Percentiles rank a stretch among this genome's conserved stretches.
phyloP scores from a whole-genome alignment of 129 eudicot species.

The Arctium lappa region DNA sequence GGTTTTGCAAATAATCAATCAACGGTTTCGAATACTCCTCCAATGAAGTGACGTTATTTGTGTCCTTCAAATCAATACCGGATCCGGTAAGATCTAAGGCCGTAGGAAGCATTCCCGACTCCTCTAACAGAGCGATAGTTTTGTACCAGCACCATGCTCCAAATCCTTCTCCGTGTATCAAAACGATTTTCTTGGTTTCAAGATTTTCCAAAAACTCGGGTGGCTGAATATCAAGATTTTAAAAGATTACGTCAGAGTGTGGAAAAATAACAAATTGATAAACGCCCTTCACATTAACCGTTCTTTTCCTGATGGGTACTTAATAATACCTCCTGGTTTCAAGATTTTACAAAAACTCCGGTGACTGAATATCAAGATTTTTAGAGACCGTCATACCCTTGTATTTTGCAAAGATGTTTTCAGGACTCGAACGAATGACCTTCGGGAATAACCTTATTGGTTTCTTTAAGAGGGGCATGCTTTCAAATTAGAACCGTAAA shows the following conservation, averaged over 20 bases:
- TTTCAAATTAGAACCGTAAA: no score
- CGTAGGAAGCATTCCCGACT: constrained; percentile 69
- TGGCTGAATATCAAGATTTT: constrained; percentile 34
- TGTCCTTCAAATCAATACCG: constrained; percentile 75
- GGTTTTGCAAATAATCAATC: constrained; percentile 51
- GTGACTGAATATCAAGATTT: constrained; percentile 36
- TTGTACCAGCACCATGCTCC: constrained; percentile 99
- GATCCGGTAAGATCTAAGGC: constrained; percentile 94
- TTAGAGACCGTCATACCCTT: background rate
- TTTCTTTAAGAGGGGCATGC: no score
- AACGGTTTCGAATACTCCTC: constrained; percentile 88
- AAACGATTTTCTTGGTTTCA: constrained; percentile 65
- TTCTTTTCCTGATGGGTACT: background rate
- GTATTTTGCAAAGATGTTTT: no score
- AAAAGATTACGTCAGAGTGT: constrained; percentile 1
- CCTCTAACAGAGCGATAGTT: constrained; percentile 82
- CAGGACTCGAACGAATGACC: no score
- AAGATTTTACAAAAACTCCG: constrained; percentile 63
- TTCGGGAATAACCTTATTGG: no score
- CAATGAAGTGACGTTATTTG: constrained; percentile 64
- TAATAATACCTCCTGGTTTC: constrained; percentile 49
- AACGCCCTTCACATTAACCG: background rate
- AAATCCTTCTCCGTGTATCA: constrained; percentile 97
- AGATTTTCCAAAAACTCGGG: constrained; percentile 75
- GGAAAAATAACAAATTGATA: background rate